Evolutionary conservation across 768 basidiomycete species (phyloP), one percentile per base, ranked within the genome.

Genomic region (Suillus subluteus): DNA sequence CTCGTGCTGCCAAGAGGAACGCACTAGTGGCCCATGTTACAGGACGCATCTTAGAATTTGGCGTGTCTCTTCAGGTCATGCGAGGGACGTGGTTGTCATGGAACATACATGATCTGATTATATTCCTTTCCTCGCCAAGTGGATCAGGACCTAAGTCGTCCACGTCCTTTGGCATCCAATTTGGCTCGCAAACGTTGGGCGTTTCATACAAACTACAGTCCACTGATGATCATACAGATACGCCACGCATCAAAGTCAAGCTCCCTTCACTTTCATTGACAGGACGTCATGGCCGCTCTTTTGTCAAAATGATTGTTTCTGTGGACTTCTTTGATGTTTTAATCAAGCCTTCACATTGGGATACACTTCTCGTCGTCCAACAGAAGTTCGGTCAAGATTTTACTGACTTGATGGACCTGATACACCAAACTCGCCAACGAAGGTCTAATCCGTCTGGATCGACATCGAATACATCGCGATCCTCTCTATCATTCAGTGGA

Each of bases 381-480:
- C 91, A 93, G 69, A 95, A 95, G 73, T 95, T 95, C 66, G 94
- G 92, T 7, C 90, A 91, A 71, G 94, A 96, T 77, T 92, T 95
- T 76, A 90, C 91, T 68, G 94, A 96, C 66, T 81, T 95, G 35
- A 77, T 95, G 15, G 78, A 83, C 7, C 75, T 95, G 59, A 81
- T 93, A 40, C 85, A 86, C 68, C 83, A 91, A 72, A 90, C 85
- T 13, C 86, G 87, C 35, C 74, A 69, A 46, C 78, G 73, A 64
- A 70, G 70, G 63, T 63, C 67, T 37, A 61, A 64, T n/a, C 56
- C 56, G 68, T 30, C 69, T 38, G 58, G 46, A 56, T 43, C 67
- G 43, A 66, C 63, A 48, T n/a, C 58, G 30, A 66, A 35, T 30
- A 58, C 41, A 35, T 68, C 64, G 9, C 77, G 69, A 50, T 61